Evolutionary conservation across 345 rosid genomes (phyloP).

Genomic region (Stellera chamaejasme): DNA sequence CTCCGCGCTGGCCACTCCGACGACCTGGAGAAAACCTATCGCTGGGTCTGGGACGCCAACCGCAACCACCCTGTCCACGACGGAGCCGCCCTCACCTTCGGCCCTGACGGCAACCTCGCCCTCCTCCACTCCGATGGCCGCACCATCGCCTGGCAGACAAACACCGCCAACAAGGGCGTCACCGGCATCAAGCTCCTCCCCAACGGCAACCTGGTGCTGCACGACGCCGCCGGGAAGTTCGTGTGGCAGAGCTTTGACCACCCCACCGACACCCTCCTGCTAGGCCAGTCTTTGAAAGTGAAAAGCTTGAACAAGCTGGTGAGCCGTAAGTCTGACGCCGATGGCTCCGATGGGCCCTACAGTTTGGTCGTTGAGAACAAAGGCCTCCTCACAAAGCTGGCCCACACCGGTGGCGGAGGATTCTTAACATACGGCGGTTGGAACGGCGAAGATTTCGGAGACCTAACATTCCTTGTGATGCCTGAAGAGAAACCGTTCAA

Average conservation of each 20-base stretch:
- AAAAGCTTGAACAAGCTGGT: conserved; percentile 35
- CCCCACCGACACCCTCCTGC: conserved; percentile 59
- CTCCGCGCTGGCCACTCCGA: conserved; percentile 31
- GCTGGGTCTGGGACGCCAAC: conserved; percentile 79
- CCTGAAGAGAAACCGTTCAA: conserved; percentile 1
- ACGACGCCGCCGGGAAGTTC: conserved; percentile 32
- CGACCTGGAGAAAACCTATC: conserved; percentile 24
- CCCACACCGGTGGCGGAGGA: no score
- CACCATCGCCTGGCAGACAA: conserved; percentile 24
- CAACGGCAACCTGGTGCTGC: conserved; percentile 62
- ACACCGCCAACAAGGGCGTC: conserved; percentile 28
- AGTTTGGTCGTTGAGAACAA: conserved; percentile 46
- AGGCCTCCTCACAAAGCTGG: conserved; percentile 7
- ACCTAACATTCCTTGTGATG: conserved; percentile 1
- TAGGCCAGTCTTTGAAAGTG: conserved; percentile 39
- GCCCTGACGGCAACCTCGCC: conserved; percentile 44
- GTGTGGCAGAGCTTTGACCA: conserved; percentile 58
- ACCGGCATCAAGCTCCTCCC: conserved; percentile 26
- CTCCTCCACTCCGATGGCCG: conserved; percentile 46
- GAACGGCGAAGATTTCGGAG: conserved; percentile 1
- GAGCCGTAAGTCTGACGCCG: conserved; percentile 30
- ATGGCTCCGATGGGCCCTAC: conserved; percentile 35
- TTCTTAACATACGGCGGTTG: conserved; percentile 13
- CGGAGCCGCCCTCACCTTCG: conserved; percentile 44
- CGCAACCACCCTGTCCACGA: conserved; percentile 49